Percentiles rank a stretch among this genome's conserved stretches.
phyloP scores from a whole-genome alignment of 2,329 filamentous ascomycete genomes.

The Paracorniculantispora psalliotae region DNA sequence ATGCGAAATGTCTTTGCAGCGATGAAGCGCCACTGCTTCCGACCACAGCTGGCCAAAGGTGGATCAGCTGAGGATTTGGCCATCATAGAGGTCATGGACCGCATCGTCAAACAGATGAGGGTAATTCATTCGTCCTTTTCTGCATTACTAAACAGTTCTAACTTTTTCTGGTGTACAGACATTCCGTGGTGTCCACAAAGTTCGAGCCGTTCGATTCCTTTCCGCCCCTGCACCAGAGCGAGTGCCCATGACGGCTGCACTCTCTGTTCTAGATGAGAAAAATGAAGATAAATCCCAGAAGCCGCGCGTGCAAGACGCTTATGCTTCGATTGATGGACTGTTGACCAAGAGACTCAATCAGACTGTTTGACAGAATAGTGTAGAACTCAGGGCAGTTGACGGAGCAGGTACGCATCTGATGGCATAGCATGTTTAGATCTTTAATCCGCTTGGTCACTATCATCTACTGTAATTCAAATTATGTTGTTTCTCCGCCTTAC shows the following conservation, averaged over 20 bases:
- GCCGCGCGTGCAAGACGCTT: background rate
- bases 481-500: no score
- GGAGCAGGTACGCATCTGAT: no score
- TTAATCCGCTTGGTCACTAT: no score
- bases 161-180: background rate
- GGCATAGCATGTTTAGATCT: no score
- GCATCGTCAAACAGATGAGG: slow-evolving; percentile 9
- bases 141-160: background rate
- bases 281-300: background rate
- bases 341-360: slow-evolving; percentile 1
- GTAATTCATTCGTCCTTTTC: background rate
- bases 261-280: background rate
- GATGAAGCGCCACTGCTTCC: background rate
- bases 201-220: slow-evolving; percentile 1
- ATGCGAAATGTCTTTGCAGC: background rate
- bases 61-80: background rate
- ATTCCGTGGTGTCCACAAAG: slow-evolving; percentile 7
- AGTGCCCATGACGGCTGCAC: slow-evolving; percentile 5
- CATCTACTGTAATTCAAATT: no score
- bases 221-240: slow-evolving; percentile 1
- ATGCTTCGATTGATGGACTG: slow-evolving; percentile 1
- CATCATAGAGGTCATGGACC: slow-evolving; percentile 2
- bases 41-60: background rate
- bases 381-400: background rate
- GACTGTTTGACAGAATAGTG: background rate